Base-by-base conservation (phyloP, 768 basidiomycete species). In the Amanita rubescens region DNA sequence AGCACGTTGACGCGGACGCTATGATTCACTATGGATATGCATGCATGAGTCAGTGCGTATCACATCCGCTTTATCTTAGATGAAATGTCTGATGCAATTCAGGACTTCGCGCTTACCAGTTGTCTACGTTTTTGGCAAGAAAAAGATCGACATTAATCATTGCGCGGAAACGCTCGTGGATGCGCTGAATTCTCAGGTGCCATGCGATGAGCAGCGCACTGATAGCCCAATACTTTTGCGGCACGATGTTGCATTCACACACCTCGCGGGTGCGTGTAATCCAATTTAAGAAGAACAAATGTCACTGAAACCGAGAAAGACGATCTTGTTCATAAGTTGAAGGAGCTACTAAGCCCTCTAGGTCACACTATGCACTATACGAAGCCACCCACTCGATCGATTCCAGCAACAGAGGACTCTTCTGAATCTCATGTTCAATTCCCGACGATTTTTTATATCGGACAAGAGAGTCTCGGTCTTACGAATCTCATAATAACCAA, bases 1-100 rank as follows among this genome's bases (percentile, higher is more conserved):
- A 93, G 61, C 96, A 99, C 63, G 84, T 94, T 43, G 84, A 94
- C 58, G 92, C 94, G 0, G 90, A 97, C 63, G 81, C 85, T 7
- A 77, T 96, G 57, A 85, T 99, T 2, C 95, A 99, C 63, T 97
- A 96, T 62, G 95, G 95, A 1, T 90, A 96, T 71, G 94, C 95
- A 0, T 99, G 96, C 66, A 80, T 97, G 74, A 92, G 88, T 65
- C 81, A 85, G 93, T 95, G 60, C 58, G 91, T 46, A 15, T 75
- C 22, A 37, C 5, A 27, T 25, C 24, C 19, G 10, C 20, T 19
- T 32, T 11, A 5, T 53, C 24, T 25, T 39, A 41, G n/a, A 59
- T 43, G 38, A 17, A 38, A 42, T 43, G 14, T 33, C 10, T 53
- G 44, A 41, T 45, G 33, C 32, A 43, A 35, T 11, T 7, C 54